Evolutionary conservation across 305 asterid genomes (phyloP).

Genomic region (Solanum hybrid): DNA sequence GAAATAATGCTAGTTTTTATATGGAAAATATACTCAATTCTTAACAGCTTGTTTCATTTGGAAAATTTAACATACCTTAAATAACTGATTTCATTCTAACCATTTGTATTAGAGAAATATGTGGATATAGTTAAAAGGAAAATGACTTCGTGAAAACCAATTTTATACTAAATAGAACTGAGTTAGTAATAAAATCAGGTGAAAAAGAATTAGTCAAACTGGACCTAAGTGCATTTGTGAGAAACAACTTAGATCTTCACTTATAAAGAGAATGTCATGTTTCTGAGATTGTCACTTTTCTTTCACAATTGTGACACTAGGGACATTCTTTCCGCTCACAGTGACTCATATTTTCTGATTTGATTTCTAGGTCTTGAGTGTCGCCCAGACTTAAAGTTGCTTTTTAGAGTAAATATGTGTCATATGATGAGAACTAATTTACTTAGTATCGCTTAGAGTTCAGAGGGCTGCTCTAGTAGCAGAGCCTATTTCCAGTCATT

Average conservation of each 20-base stretch:
- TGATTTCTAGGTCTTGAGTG: not conserved
- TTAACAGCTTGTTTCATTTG: not conserved
- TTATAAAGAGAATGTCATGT: not conserved
- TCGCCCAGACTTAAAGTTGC: not conserved
- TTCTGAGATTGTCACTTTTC: not conserved
- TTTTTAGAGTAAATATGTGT: not conserved
- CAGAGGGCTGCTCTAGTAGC: not conserved
- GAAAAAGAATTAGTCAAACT: not conserved
- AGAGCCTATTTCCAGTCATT: not conserved
- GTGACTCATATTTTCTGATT: not conserved
- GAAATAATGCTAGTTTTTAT: not conserved
- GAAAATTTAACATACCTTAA: not conserved
- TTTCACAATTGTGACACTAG: not conserved
- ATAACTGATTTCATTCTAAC: not conserved
- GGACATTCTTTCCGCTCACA: not conserved
- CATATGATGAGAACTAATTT: not conserved
- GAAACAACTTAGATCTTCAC: not conserved
- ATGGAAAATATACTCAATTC: not conserved
- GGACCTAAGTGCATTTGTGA: not conserved
- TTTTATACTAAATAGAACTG: not conserved
- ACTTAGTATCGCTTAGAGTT: not conserved
- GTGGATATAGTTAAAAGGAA: not conserved
- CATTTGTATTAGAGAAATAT: not conserved
- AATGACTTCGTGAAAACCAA: not conserved
- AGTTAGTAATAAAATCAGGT: not conserved